These are phyloP conservation scores for Vaccinium corymbosum DNA, from an alignment of 148 eudicot genomes.

Conservation along the genomic window DNA sequence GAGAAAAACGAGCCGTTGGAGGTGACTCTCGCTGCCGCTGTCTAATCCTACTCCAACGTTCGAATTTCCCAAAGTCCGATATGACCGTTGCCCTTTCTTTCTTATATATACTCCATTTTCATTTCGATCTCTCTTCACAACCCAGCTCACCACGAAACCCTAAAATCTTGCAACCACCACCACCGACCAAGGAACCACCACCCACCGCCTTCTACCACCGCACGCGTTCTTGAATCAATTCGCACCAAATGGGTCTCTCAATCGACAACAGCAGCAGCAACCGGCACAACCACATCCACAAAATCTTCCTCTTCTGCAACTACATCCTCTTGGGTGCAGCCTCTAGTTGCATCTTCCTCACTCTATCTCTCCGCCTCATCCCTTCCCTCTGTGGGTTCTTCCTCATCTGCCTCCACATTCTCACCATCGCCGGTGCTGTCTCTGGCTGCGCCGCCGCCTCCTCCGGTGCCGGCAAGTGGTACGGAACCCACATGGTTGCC, in stretches of 20 bases:
- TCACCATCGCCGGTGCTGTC: conserved; percentile 51
- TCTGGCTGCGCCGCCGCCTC: conserved; percentile 49
- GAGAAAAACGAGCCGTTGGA: neutral
- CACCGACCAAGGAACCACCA: neutral
- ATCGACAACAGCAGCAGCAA: neutral
- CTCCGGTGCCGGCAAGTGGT: conserved; percentile 37
- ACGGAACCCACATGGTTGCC: conserved; percentile 53
- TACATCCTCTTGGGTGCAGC: conserved; percentile 56
- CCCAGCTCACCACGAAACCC: neutral
- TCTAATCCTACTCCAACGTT: neutral
- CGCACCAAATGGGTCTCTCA: conserved; percentile 8
- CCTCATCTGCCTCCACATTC: conserved; percentile 53
- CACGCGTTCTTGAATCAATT: neutral
- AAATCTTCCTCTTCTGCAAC: conserved; percentile 46
- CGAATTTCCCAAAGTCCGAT: neutral
- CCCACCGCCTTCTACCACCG: neutral
- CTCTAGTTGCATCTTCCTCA: conserved; percentile 61
- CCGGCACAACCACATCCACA: conserved; percentile 37
- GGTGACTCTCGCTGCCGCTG: neutral
- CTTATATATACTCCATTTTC: neutral
- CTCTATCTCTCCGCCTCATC: conserved; percentile 58
- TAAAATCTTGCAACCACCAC: neutral
- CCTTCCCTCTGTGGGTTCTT: conserved; percentile 53
- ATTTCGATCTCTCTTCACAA: neutral
- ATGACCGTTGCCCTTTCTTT: neutral